A percentile compares a stretch with the other conserved stretches of the same genome.
Evolutionary conservation across 2,329 filamentous ascomycete species (phyloP).

Genomic region (Ophiocordyceps camponoti-saundersi): DNA sequence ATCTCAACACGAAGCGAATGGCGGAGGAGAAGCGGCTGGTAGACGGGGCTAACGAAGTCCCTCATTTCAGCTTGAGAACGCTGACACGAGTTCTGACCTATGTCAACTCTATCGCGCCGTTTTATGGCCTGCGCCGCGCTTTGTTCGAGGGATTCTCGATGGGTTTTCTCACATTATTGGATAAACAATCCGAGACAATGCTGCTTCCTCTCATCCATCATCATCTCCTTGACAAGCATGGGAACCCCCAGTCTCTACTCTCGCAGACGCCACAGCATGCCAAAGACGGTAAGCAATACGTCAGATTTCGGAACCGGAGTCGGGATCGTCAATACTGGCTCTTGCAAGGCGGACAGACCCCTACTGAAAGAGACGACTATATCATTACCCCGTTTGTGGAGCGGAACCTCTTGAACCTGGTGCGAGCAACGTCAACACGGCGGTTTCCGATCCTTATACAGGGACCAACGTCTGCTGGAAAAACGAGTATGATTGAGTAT

Average conservation of each 20-base stretch:
- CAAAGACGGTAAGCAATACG: slow-evolving; percentile 57
- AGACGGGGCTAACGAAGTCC: slow-evolving; percentile 88
- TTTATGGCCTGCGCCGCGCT: slow-evolving; percentile 72
- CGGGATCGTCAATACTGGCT: slow-evolving; percentile 74
- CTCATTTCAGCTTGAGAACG: slow-evolving; percentile 92
- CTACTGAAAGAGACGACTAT: slow-evolving; percentile 66
- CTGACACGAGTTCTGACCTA: slow-evolving; percentile 82
- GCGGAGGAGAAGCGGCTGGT: slow-evolving; percentile 66
- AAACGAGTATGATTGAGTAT: slow-evolving; percentile 99
- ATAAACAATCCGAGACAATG: slow-evolving; percentile 62
- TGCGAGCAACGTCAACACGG: slow-evolving; percentile 80
- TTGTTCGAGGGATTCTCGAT: slow-evolving; percentile 94
- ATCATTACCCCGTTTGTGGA: slow-evolving; percentile 94
- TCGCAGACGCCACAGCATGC: slow-evolving; percentile 65
- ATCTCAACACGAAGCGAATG: slow-evolving; percentile 71
- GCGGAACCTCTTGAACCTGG: slow-evolving; percentile 84
- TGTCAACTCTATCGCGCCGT: slow-evolving; percentile 65
- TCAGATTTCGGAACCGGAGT: slow-evolving; percentile 54
- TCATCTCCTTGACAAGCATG: slow-evolving; percentile 55
- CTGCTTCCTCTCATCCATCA: slow-evolving; percentile 67
- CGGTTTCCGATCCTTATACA: slow-evolving; percentile 90
- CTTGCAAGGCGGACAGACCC: slow-evolving; percentile 49
- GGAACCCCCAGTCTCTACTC: slow-evolving; percentile 54
- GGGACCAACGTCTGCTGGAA: slow-evolving; percentile 90
- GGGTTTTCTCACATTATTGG: slow-evolving; percentile 86